These are phyloP conservation scores for Stromatinia cepivora DNA, from an alignment of 2,329 filamentous ascomycete genomes.

Conservation along the genomic window DNA sequence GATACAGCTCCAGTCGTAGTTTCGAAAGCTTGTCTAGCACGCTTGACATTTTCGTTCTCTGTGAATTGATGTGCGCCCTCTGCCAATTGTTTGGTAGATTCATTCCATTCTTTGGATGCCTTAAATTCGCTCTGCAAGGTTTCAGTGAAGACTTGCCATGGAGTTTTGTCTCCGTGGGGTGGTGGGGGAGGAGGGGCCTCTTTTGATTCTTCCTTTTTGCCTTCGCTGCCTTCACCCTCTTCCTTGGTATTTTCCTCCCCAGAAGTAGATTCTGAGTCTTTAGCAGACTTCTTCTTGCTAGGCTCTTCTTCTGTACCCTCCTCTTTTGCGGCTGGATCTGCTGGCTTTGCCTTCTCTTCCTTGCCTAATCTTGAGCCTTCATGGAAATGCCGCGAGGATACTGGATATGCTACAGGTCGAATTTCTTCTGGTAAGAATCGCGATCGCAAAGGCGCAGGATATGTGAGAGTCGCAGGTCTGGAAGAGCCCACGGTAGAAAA, in stretches of 20 bases:
- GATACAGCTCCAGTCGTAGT: slow-evolving; percentile 82
- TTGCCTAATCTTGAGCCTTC: slow-evolving; percentile 33
- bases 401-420: slow-evolving; percentile 18
- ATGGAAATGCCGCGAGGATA: slow-evolving; percentile 34
- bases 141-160: slow-evolving; percentile 98
- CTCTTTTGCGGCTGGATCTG: slow-evolving; percentile 24
- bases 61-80: slow-evolving; percentile 87
- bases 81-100: slow-evolving; percentile 92
- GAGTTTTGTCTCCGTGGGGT: slow-evolving; percentile 97
- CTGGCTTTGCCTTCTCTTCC: slow-evolving; percentile 33
- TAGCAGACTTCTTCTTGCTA: slow-evolving; percentile 29
- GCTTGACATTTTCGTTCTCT: slow-evolving; percentile 87
- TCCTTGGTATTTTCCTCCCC: slow-evolving; percentile 36
- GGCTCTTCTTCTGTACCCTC: slow-evolving; percentile 23
- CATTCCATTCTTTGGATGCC: slow-evolving; percentile 98
- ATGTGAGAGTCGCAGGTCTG: slow-evolving; percentile 44
- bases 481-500: slow-evolving; percentile 37
- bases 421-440: slow-evolving; percentile 44
- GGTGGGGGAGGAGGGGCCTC: slow-evolving; percentile 75
- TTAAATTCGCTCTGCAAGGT: slow-evolving; percentile 95
- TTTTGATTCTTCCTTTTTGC: slow-evolving; percentile 43
- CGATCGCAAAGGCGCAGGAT: slow-evolving; percentile 43
- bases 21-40: slow-evolving; percentile 82
- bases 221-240: slow-evolving; percentile 33
- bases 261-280: slow-evolving; percentile 30